Percentiles rank a stretch among this genome's conserved stretches.
These are phyloP conservation scores for Rusavskia elegans DNA, from an alignment of 495 filamentous ascomycete genomes.

Conservation along the genomic window DNA sequence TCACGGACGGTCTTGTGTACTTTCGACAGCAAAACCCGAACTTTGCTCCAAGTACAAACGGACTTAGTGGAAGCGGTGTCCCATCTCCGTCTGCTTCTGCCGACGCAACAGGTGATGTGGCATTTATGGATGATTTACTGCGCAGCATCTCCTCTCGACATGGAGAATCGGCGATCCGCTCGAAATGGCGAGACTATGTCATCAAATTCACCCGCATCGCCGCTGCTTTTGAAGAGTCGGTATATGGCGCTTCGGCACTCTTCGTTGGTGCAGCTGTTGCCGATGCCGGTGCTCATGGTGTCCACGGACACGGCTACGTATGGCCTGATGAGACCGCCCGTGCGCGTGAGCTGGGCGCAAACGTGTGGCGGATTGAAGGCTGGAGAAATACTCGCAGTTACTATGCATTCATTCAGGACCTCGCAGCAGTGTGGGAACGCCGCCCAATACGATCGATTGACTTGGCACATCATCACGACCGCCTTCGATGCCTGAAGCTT, in stretches of 20 bases:
- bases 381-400: conserved; percentile 93
- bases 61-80: conserved; percentile 13
- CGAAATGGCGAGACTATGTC: conserved; percentile 84
- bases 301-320: conserved; percentile 81
- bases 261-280: conserved; percentile 62
- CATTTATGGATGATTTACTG: conserved; percentile 77
- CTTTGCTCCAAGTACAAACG: conserved; percentile 28
- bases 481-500: conserved; percentile 63
- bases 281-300: conserved; percentile 40
- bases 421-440: conserved; percentile 35
- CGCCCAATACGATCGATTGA: conserved; percentile 73
- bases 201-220: conserved; percentile 80
- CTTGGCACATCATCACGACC: conserved; percentile 81
- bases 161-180: conserved; percentile 77
- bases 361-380: conserved; percentile 82
- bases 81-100: conserved; percentile 26
- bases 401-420: conserved; percentile 82
- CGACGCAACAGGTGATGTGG: conserved; percentile 74
- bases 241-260: conserved; percentile 82
- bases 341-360: conserved; percentile 71
- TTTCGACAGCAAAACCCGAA: conserved; percentile 68
- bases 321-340: conserved; percentile 75
- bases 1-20: conserved; percentile 67
- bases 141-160: conserved; percentile 70
- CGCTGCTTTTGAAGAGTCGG: conserved; percentile 85